phyloP scores from a whole-genome alignment of 2,329 filamentous ascomycete species.

The Alternaria panax region DNA sequence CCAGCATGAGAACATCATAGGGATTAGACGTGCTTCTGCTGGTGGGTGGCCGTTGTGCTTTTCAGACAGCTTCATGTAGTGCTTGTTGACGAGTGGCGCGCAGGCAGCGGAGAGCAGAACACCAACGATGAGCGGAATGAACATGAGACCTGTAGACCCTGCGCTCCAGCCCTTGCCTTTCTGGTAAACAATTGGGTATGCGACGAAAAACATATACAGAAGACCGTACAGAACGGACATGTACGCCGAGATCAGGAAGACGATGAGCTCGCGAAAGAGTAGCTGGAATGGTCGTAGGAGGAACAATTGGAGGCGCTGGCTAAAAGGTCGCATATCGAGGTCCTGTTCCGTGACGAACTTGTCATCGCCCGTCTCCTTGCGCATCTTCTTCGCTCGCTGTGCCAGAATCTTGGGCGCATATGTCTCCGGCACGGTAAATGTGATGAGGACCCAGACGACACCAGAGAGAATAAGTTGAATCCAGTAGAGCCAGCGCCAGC shows the following conservation, averaged over 20 bases:
- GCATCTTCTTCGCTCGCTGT: constrained; percentile 72
- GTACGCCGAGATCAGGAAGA: constrained; percentile 82
- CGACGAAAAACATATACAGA: constrained; percentile 72
- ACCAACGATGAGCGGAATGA: constrained; percentile 81
- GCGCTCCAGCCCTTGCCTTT: constrained; percentile 80
- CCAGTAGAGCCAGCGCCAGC: constrained; percentile 89
- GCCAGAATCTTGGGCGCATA: constrained; percentile 82
- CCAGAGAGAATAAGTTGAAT: constrained; percentile 80
- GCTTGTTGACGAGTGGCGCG: constrained; percentile 77
- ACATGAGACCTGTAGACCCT: constrained; percentile 81
- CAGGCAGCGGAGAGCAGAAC: constrained; percentile 72
- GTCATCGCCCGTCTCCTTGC: constrained; percentile 70
- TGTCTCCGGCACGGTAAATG: constrained; percentile 89
- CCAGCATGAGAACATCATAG: constrained; percentile 67
- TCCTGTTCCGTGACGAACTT: constrained; percentile 82
- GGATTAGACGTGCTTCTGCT: constrained; percentile 78
- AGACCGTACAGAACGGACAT: constrained; percentile 83
- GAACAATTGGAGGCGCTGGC: constrained; percentile 75
- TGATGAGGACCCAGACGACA: constrained; percentile 75
- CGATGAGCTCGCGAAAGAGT: constrained; percentile 82
- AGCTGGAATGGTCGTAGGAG: constrained; percentile 84
- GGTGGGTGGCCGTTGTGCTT: constrained; percentile 76
- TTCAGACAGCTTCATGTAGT: constrained; percentile 72
- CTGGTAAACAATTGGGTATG: constrained; percentile 72
- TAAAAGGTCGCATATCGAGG: constrained; percentile 73